These are phyloP conservation scores for Capronia epimyces DNA, from an alignment of 2,329 filamentous ascomycete species.

Conservation along the genomic window DNA sequence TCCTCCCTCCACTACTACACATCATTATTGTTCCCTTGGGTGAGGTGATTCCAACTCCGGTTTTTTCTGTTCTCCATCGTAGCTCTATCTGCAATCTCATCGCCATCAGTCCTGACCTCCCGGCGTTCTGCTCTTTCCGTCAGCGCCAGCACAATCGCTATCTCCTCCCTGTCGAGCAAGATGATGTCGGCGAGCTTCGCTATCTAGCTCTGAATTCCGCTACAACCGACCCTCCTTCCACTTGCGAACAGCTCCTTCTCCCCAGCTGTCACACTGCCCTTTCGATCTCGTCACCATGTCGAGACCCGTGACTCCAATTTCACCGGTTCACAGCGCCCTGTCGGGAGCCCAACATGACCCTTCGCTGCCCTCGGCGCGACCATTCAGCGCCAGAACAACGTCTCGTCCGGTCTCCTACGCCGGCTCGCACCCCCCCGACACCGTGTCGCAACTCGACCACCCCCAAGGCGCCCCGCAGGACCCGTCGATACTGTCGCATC, in stretches of 20 bases:
- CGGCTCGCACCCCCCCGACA: slow-evolving; percentile 27
- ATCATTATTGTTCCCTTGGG: background rate
- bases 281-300: slow-evolving; percentile 22
- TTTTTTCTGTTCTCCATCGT: slow-evolving; percentile 7
- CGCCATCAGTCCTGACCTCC: background rate
- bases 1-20: slow-evolving; percentile 6
- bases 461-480: slow-evolving; percentile 32
- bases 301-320: slow-evolving; percentile 32
- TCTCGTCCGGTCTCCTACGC: slow-evolving; percentile 41
- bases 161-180: background rate
- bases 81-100: slow-evolving; percentile 1
- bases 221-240: background rate
- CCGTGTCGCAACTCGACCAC: slow-evolving; percentile 34
- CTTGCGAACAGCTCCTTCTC: slow-evolving; percentile 2
- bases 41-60: background rate
- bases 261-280: slow-evolving; percentile 1
- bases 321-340: slow-evolving; percentile 10
- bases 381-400: slow-evolving; percentile 17
- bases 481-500: slow-evolving; percentile 33
- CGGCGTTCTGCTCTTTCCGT: background rate
- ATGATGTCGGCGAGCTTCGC: slow-evolving; percentile 12
- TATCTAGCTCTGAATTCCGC: background rate
- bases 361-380: slow-evolving; percentile 18
- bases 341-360: slow-evolving; percentile 6
- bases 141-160: background rate